Conservation (phyloP, 495 filamentous ascomycete genomes). For the Penicillium robsamsonii region DNA sequence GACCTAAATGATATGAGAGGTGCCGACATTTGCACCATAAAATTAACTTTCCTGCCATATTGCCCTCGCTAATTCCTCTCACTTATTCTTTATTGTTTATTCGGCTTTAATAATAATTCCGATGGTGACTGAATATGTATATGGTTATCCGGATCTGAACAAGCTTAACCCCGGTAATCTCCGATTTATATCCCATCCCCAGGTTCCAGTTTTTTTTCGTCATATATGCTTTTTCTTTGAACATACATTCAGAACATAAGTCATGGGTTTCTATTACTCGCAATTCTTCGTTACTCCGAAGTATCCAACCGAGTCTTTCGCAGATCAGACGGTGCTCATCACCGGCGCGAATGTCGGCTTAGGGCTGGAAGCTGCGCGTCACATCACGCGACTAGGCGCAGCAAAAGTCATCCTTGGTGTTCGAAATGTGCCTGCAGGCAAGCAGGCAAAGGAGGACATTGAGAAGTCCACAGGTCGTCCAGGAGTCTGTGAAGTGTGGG, state of each 20-base stretch:
- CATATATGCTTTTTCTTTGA: background rate
- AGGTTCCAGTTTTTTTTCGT: no score
- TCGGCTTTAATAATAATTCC: no score
- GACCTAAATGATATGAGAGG: no score
- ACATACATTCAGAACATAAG: background rate
- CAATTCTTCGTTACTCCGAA: slow-evolving; percentile 45
- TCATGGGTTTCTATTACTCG: slow-evolving; percentile 38
- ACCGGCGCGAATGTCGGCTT: slow-evolving; percentile 55
- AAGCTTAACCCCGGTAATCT: background rate
- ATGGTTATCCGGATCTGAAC: no score
- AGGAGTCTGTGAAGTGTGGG: slow-evolving; percentile 51
- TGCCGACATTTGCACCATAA: no score
- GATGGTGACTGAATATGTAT: no score
- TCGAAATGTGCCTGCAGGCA: slow-evolving; percentile 47
- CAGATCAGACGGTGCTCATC: slow-evolving; percentile 48
- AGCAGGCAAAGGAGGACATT: slow-evolving; percentile 36
- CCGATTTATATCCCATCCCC: no score
- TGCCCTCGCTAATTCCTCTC: no score
- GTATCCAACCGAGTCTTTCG: slow-evolving; percentile 35
- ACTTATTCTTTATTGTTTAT: no score
- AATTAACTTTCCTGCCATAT: no score
- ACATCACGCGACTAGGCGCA: slow-evolving; percentile 47
- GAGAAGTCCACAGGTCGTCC: slow-evolving; percentile 30
- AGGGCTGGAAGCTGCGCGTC: slow-evolving; percentile 48
- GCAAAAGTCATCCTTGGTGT: slow-evolving; percentile 54